phyloP scores from a whole-genome alignment of 1,284 basidiomycete species.

The Tranzscheliella williamsii region DNA sequence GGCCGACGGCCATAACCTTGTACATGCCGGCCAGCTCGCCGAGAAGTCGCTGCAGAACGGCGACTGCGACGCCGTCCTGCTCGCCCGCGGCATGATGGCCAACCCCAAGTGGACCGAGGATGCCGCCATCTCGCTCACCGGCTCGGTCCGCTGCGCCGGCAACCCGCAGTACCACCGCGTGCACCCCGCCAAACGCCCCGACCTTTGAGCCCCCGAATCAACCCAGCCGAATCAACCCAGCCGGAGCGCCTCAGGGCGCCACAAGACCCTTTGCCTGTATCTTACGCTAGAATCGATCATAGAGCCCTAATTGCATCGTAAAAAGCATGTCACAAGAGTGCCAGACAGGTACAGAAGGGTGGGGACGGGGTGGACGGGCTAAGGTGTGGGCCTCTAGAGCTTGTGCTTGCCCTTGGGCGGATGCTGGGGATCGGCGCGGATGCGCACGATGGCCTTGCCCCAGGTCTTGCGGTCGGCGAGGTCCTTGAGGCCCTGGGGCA shows the following conservation, averaged over 20 bases:
- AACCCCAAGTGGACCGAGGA: constrained; percentile 51
- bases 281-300: too few species aligned
- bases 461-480: constrained; percentile 79
- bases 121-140: constrained; percentile 29
- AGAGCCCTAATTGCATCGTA: too few species aligned
- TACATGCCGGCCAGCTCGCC: constrained; percentile 42
- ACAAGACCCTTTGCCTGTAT: too few species aligned
- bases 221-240: too few species aligned
- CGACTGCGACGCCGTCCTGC: constrained; percentile 39
- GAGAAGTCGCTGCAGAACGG: constrained; percentile 41
- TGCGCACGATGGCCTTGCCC: constrained; percentile 81
- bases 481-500: constrained; percentile 66
- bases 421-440: constrained; percentile 61
- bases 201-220: too few species aligned
- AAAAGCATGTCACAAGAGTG: too few species aligned
- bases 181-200: constrained; percentile 19
- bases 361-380: too few species aligned
- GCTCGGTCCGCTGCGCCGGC: constrained; percentile 22
- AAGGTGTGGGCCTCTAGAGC: too few species aligned
- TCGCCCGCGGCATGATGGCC: constrained; percentile 47
- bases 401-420: constrained; percentile 45
- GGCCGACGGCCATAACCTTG: constrained; percentile 21
- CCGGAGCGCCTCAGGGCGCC: too few species aligned
- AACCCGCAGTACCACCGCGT: constrained; percentile 50
- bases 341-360: too few species aligned